Conservation (phyloP, 2,329 filamentous ascomycete genomes). For the Meredithiella fracta region DNA sequence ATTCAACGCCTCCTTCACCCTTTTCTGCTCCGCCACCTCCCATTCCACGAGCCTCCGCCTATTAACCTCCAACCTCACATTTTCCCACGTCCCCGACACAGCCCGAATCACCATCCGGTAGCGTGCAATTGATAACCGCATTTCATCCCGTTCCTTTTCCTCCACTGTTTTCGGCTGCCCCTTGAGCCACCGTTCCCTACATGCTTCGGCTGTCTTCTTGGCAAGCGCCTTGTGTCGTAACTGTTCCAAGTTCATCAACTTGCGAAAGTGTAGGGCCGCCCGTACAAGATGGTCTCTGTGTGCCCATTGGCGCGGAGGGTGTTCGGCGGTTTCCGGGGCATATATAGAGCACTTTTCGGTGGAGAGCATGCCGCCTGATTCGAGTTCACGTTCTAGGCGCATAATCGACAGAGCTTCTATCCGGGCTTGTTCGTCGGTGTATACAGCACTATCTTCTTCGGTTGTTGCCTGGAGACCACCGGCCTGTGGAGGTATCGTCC, state of each 20-base stretch:
- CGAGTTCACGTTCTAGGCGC: slow-evolving; percentile 54
- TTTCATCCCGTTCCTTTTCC: slow-evolving; percentile 65
- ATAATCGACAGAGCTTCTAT: slow-evolving; percentile 55
- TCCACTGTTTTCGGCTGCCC: slow-evolving; percentile 62
- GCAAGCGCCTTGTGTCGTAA: slow-evolving; percentile 59
- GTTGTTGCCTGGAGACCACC: slow-evolving; percentile 33
- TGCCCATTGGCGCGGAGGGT: slow-evolving; percentile 66
- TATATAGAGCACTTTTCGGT: slow-evolving; percentile 54
- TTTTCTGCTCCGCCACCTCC: slow-evolving; percentile 48
- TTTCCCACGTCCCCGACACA: slow-evolving; percentile 44
- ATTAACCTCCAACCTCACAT: slow-evolving; percentile 45
- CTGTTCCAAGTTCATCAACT: slow-evolving; percentile 64
- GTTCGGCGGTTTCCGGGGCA: slow-evolving; percentile 52
- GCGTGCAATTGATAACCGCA: slow-evolving; percentile 45
- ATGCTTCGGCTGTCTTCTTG: slow-evolving; percentile 63
- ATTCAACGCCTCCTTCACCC: slow-evolving; percentile 52
- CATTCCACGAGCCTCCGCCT: slow-evolving; percentile 41
- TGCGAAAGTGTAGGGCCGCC: slow-evolving; percentile 65
- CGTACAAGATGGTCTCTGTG: slow-evolving; percentile 72
- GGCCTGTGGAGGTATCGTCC: slow-evolving; percentile 36
- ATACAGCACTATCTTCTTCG: slow-evolving; percentile 38
- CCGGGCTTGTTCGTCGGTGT: slow-evolving; percentile 44
- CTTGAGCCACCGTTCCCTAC: slow-evolving; percentile 56
- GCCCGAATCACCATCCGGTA: slow-evolving; percentile 56
- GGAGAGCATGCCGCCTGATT: slow-evolving; percentile 61